These are phyloP conservation scores for Plantago lanceolata DNA, from an alignment of 305 asterid genomes.

Conservation along the genomic window DNA sequence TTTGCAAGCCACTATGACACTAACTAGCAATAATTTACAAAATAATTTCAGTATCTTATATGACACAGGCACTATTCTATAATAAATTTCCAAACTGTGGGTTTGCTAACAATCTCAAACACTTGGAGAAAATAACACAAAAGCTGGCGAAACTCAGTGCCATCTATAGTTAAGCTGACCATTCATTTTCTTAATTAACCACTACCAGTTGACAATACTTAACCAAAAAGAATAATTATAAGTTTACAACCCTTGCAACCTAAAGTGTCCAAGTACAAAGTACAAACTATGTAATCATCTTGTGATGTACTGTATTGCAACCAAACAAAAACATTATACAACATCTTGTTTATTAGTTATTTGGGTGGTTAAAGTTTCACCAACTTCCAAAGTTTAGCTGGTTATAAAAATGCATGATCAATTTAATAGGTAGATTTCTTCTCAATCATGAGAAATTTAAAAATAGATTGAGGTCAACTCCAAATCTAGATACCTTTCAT, in stretches of 20 bases:
- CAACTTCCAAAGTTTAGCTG: slow-evolving; percentile 5
- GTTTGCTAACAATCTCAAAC: too few species aligned
- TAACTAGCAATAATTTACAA: too few species aligned
- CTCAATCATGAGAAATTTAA: neutral
- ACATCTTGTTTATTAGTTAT: neutral
- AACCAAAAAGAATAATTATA: neutral
- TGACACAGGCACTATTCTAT: too few species aligned
- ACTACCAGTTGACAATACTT: too few species aligned
- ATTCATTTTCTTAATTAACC: too few species aligned
- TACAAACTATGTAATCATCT: neutral
- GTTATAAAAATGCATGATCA: neutral
- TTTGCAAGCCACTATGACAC: too few species aligned
- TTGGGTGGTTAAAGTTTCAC: neutral
- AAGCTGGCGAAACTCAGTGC: too few species aligned
- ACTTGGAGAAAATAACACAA: too few species aligned
- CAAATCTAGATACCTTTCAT: slow-evolving; percentile 33
- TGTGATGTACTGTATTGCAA: neutral
- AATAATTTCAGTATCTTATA: too few species aligned
- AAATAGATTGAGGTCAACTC: neutral
- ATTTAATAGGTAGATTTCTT: slow-evolving; percentile 9
- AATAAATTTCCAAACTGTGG: too few species aligned
- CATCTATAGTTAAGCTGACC: too few species aligned
- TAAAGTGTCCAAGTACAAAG: slow-evolving; percentile 3
- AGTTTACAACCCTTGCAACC: neutral
- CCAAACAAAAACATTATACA: neutral